These are phyloP conservation scores for Botrytis squamosa DNA, from an alignment of 2,329 filamentous ascomycete genomes.

Conservation along the genomic window DNA sequence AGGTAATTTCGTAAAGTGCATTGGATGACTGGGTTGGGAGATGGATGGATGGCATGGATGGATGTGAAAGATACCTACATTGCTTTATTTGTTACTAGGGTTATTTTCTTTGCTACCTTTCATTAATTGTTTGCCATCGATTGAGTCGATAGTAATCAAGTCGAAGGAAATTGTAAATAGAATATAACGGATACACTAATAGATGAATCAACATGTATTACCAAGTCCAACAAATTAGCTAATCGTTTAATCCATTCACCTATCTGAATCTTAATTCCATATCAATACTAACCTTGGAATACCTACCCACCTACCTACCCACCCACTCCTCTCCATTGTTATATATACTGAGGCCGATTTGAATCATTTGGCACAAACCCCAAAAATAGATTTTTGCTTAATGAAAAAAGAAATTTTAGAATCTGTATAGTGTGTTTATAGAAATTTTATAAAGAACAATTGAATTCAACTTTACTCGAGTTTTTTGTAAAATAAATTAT, in stretches of 20 bases:
- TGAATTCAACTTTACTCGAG: too few relatives aligned
- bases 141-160: neutral
- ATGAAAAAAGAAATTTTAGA: too few relatives aligned
- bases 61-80: slow-evolving; percentile 14
- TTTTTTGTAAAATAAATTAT: too few relatives aligned
- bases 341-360: too few relatives aligned
- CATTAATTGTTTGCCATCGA: neutral
- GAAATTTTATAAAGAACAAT: too few relatives aligned
- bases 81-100: neutral
- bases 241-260: neutral
- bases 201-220: neutral
- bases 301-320: too few relatives aligned
- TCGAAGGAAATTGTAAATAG: neutral
- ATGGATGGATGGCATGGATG: neutral
- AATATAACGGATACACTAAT: neutral
- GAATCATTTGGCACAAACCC: too few relatives aligned
- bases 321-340: too few relatives aligned
- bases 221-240: neutral
- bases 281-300: neutral
- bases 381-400: too few relatives aligned
- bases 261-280: neutral
- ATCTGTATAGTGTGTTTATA: too few relatives aligned
- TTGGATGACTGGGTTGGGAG: neutral
- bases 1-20: neutral
- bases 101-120: neutral